Evolutionary conservation across 2,329 filamentous ascomycete genomes (phyloP), one percentile per base, ranked within the genome.

Genomic region (Diaporthe humulicola): DNA sequence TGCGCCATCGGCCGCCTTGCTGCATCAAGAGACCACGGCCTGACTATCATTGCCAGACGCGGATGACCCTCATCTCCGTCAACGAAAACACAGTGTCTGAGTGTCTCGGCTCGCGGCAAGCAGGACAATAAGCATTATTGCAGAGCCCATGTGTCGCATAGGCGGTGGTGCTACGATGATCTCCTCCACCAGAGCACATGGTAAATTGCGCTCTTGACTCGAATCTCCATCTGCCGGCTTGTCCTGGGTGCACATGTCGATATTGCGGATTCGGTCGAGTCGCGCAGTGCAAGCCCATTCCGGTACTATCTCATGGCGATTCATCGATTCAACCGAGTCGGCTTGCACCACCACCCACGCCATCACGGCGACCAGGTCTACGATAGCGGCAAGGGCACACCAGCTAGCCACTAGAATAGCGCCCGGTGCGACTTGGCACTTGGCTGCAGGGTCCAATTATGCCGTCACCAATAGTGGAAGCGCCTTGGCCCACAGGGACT

Each of bases 121-220:
- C 54, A 45, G 71, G 36, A 70, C 56, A 70, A 58, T 60, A 70
- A 73, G 71, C 71, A 52, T 73, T 54, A 45, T 70, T 28, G 25
- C 52, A 72, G 28, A 54, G 28, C 25, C 57, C 57, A 64, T 64
- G 45, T 40, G 12, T 42, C 25, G 50, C 30, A 54, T 28, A 17
- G 48, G 7, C 33, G n/a, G 45, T 52, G 33, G 60, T 60, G 50
- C 70, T 71, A 28, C 38, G 50, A 58, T 58, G 67, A 52, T 52
- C 36, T 28, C 61, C 50, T 58, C 33, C 40, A 58, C 48, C 36
- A 42, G 38, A 58, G 52, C 10, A 52, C 52, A 45, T 30, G 30
- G 30, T 17, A 45, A 61, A 57, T 60, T 67, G 48, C 70, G 50
- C 40, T 61, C 33, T 58, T 71, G 70, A 69, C 30, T 57, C 50